Base-by-base conservation (phyloP, 106 monocot genomes). In the Alisma plantagoaquatica region DNA sequence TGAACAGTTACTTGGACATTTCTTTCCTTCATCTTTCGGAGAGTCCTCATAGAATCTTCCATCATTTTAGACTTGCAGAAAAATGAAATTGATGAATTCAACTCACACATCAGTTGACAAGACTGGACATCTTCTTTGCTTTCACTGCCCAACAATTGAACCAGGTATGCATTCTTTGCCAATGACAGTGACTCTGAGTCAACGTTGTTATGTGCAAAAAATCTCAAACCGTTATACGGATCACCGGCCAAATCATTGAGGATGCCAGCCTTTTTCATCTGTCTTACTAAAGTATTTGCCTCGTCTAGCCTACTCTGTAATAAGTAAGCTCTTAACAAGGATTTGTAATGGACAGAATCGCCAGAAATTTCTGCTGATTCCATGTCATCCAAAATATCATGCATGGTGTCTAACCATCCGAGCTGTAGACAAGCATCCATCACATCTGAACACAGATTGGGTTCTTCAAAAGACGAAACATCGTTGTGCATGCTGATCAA, bases 31-130 rank as follows among this genome's bases (percentile, higher is more conserved):
- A 98, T 85, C 22, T 44, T 71, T 64, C 76, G 81, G 35, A 69
- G 74, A 43, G 96, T 85, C 41, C 25, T 75, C 60, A 82, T 46
- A 43, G 89, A 84, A 79, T 90, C 98, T 44, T 90, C 85, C 65
- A 90, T 79, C 84, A 98, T 90, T 43, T 79, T 82, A 15, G 81
- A 77, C 67, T 73, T 74, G 71, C 78, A 98, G 62, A 90, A 90
- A 66, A 98, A 90, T 14, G 47, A 61, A 75, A 90, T 79, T 33
- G 98, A 70, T 49, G 65, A 72, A 61, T 96, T 88, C 35, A 79
- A 77, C 58, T 98, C 84, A 57, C 76, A 78, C 31, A 76, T 18
- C 57, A 82, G 54, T 49, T 64, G 56, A 48, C 10, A n/a, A 27
- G 56, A 10, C 10, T 22, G 14, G 31, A 66, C 29, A 38, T 73